Evolutionary conservation across 164 flowering plant species (phyloP).

Genomic region (Liquidambar formosana): DNA sequence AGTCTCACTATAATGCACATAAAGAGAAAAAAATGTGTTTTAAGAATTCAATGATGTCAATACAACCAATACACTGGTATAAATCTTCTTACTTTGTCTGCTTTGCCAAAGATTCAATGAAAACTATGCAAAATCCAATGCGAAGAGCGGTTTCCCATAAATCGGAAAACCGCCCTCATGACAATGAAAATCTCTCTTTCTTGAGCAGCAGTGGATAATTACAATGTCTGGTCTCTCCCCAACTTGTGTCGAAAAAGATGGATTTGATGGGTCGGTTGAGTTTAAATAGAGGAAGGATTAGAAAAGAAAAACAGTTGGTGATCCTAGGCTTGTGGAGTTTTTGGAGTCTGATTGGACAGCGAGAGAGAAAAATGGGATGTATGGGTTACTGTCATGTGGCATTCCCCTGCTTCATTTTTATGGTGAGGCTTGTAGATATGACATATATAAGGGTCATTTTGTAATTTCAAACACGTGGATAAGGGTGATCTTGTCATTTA

Average conservation of each 20-base stretch:
- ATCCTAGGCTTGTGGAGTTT: conserved; percentile 4
- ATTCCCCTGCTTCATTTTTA: not conserved
- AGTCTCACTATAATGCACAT: too few species aligned
- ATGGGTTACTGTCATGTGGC: not conserved
- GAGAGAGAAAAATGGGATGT: not conserved
- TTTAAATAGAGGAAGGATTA: not conserved
- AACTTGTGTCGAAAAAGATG: not conserved
- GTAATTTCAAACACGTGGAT: not conserved
- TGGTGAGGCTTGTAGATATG: not conserved
- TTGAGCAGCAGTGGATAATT: not conserved
- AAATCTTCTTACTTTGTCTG: too few species aligned
- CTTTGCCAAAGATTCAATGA: too few species aligned
- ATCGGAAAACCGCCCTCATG: conserved; percentile 28
- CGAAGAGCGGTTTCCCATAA: conserved; percentile 23
- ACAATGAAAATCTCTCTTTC: not conserved
- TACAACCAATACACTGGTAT: not conserved
- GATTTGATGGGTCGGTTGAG: not conserved
- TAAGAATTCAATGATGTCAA: not conserved
- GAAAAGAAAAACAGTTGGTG: not conserved
- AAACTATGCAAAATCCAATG: not conserved
- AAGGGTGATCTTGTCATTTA: not conserved
- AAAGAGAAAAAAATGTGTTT: too few species aligned
- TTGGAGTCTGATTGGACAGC: conserved; percentile 2
- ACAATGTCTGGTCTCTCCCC: not conserved
- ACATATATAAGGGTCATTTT: not conserved